These are phyloP conservation scores for Paraphysoderma sedebokerense DNA, from an alignment of 371 early-diverging fungal species.

Conservation along the genomic window DNA sequence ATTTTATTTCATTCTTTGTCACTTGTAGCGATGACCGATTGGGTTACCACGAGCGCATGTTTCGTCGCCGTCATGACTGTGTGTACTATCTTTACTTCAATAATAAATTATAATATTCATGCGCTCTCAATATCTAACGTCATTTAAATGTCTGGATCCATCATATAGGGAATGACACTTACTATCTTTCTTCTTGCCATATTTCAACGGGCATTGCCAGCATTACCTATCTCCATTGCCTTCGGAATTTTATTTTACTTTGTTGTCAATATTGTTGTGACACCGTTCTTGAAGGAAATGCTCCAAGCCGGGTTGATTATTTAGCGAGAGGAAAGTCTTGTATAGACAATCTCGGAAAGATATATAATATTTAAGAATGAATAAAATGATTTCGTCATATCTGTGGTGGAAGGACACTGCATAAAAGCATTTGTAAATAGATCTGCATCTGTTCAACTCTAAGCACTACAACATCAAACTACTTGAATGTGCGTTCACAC, in stretches of 20 bases:
- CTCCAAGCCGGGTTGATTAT: too few relatives aligned
- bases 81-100: neutral
- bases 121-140: too few relatives aligned
- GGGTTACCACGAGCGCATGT: slow-evolving; percentile 68
- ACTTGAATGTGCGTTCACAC: too few relatives aligned
- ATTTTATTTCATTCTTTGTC: neutral
- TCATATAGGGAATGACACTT: slow-evolving; percentile 42
- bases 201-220: slow-evolving; percentile 65
- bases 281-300: slow-evolving; percentile 43
- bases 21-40: slow-evolving; percentile 50
- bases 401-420: too few relatives aligned
- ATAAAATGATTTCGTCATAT: too few relatives aligned
- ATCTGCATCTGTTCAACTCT: too few relatives aligned
- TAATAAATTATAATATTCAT: too few relatives aligned
- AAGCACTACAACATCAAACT: too few relatives aligned
- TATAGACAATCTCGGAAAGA: too few relatives aligned
- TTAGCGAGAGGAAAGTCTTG: too few relatives aligned
- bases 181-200: slow-evolving; percentile 72
- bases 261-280: slow-evolving; percentile 35
- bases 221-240: slow-evolving; percentile 70
- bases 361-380: too few relatives aligned
- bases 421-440: too few relatives aligned
- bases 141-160: neutral
- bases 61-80: slow-evolving; percentile 57
- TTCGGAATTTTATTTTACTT: slow-evolving; percentile 74